A percentile compares a stretch with the other conserved stretches of the same genome.
phyloP scores from a whole-genome alignment of 768 basidiomycete species.

The Leccinum boreale region DNA sequence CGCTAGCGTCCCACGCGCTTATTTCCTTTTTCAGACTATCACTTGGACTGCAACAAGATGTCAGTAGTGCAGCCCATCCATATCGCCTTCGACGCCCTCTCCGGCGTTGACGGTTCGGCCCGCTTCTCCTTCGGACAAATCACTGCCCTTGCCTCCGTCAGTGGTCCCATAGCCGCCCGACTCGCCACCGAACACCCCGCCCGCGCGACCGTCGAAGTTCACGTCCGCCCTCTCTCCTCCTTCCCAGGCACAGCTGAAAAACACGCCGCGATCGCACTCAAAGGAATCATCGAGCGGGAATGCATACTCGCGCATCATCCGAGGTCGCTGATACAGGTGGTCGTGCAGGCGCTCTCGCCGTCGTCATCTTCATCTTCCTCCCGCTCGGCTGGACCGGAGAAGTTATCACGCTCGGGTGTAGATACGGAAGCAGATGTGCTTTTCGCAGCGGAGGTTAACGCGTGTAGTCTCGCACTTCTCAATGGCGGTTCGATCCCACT shows the following conservation, averaged over 20 bases:
- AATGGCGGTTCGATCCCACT: conserved; percentile 70
- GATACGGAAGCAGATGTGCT: conserved; percentile 36
- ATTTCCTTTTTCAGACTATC: neutral
- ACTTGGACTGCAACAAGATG: neutral
- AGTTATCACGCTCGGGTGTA: neutral
- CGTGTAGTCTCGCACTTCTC: conserved; percentile 63
- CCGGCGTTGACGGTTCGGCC: conserved; percentile 76
- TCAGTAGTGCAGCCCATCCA: conserved; percentile 13
- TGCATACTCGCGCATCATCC: conserved; percentile 69
- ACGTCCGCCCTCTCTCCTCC: conserved; percentile 64
- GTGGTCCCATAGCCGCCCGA: conserved; percentile 79
- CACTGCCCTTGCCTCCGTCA: conserved; percentile 64
- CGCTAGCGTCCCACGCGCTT: neutral
- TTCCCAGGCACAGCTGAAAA: conserved; percentile 72
- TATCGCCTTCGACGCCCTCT: conserved; percentile 56
- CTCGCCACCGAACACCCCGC: conserved; percentile 66
- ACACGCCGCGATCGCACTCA: conserved; percentile 50
- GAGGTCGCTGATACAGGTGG: conserved; percentile 73
- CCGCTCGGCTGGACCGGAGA: neutral
- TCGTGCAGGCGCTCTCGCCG: conserved; percentile 56
- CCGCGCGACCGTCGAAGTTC: conserved; percentile 72
- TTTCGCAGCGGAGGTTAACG: conserved; percentile 67
- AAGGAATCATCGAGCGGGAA: conserved; percentile 54
- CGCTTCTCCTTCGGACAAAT: conserved; percentile 44
- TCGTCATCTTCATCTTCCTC: neutral